Conservation (phyloP, 1,284 basidiomycete species). For the Naganishia cerealis region DNA sequence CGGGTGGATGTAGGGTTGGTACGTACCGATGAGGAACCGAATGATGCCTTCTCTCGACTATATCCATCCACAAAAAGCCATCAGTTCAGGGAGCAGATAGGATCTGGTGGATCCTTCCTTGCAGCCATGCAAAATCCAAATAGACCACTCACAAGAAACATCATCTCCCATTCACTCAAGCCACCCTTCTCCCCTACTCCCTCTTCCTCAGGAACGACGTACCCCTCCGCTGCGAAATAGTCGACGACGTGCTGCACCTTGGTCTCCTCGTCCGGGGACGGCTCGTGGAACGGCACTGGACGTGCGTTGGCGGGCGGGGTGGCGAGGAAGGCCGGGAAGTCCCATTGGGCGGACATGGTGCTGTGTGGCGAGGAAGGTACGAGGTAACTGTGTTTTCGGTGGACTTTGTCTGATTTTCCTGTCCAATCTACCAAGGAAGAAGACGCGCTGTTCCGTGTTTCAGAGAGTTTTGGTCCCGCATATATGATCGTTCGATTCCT, state of each 20-base stretch:
- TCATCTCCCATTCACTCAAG: constrained; percentile 32
- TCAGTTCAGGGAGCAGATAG: too few species aligned
- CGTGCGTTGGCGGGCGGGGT: not conserved
- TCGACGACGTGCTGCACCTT: constrained; percentile 11
- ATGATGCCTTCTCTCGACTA: constrained; percentile 34
- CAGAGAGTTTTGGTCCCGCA: not conserved
- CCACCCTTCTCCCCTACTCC: constrained; percentile 3
- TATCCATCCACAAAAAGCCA: too few species aligned
- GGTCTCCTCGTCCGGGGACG: constrained; percentile 13
- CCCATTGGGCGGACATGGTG: not conserved
- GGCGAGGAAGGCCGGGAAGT: constrained; percentile 19
- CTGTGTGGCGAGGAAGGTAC: too few species aligned
- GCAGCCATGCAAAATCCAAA: not conserved
- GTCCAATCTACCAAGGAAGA: not conserved
- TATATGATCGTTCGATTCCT: not conserved
- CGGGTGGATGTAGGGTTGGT: too few species aligned
- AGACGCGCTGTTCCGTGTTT: not conserved
- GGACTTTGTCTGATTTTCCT: too few species aligned
- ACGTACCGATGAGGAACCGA: constrained; percentile 30
- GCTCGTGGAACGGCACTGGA: not conserved
- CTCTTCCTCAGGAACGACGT: not conserved
- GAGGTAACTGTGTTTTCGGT: too few species aligned
- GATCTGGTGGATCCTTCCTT: not conserved
- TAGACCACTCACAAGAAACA: constrained; percentile 29
- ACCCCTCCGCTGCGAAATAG: constrained; percentile 20